Evolutionary conservation across 805 yeast genomes (phyloP).

Genomic region (Ogataea glucozyma): DNA sequence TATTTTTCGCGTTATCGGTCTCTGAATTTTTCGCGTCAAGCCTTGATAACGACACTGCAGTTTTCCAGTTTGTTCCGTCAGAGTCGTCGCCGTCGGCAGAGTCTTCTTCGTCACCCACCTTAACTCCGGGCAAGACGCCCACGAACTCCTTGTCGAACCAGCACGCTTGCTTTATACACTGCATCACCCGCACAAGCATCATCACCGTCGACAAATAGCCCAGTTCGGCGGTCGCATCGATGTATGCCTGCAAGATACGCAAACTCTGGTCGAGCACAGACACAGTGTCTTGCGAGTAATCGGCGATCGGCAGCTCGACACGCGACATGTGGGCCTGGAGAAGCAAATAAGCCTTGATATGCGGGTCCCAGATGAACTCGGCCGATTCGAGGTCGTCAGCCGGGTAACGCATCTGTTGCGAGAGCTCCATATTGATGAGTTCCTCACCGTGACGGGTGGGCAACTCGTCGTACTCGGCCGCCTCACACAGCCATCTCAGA

Average conservation of each 20-base stretch:
- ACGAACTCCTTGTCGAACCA: conserved; percentile 84
- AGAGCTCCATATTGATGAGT: conserved; percentile 78
- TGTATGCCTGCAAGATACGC: conserved; percentile 89
- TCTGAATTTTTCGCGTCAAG: too few species aligned
- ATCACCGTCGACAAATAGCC: conserved; percentile 68
- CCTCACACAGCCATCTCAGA: conserved; percentile 57
- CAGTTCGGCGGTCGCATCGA: conserved; percentile 84
- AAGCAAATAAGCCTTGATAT: conserved; percentile 71
- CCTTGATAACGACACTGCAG: too few species aligned
- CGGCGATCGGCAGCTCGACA: conserved; percentile 87
- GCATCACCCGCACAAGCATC: conserved; percentile 69
- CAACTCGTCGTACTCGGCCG: conserved; percentile 79
- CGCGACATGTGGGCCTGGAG: conserved; percentile 73
- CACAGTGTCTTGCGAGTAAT: conserved; percentile 89
- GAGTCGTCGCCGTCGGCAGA: conserved; percentile 19
- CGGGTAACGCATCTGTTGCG: conserved; percentile 66
- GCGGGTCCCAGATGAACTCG: conserved; percentile 82
- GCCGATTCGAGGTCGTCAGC: conserved; percentile 56
- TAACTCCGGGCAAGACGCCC: conserved; percentile 52
- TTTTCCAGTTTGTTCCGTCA: conserved; percentile 37
- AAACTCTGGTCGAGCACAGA: conserved; percentile 91
- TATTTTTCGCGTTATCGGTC: too few species aligned
- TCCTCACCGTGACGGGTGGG: conserved; percentile 94
- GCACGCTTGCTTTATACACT: conserved; percentile 81
- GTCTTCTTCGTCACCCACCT: conserved; percentile 22